A percentile compares a stretch with the other conserved stretches of the same genome.
Evolutionary conservation across 2,329 filamentous ascomycete genomes (phyloP).

Genomic region (Hypoxylon sp.): DNA sequence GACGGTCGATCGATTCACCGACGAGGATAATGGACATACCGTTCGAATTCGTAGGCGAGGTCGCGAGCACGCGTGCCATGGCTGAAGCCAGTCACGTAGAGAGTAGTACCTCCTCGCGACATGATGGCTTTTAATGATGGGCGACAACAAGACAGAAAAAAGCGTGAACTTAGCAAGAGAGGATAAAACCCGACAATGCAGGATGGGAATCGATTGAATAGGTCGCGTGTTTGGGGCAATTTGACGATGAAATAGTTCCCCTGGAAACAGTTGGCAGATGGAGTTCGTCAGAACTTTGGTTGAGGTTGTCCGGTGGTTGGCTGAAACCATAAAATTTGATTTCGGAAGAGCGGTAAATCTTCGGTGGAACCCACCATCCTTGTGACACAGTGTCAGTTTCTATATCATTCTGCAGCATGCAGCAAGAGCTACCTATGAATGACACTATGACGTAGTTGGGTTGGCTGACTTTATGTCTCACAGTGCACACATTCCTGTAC

Average conservation of each 20-base stretch:
- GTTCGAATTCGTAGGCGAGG: slow-evolving; percentile 99
- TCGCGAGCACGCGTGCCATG: slow-evolving; percentile 98
- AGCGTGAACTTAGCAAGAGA: neutral
- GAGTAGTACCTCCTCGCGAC: slow-evolving; percentile 93
- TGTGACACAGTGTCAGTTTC: slow-evolving; percentile 22
- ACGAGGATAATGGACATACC: slow-evolving; percentile 82
- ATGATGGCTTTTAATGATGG: slow-evolving; percentile 62
- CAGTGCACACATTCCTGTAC: neutral
- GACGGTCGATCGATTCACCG: slow-evolving; percentile 62
- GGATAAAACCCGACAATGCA: slow-evolving; percentile 32
- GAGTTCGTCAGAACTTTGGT: slow-evolving; percentile 16
- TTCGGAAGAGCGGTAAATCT: slow-evolving; percentile 32
- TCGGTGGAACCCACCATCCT: slow-evolving; percentile 31
- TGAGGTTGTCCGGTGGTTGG: slow-evolving; percentile 37
- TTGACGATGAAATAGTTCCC: slow-evolving; percentile 33
- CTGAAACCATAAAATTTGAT: slow-evolving; percentile 42
- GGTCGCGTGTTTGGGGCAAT: slow-evolving; percentile 31
- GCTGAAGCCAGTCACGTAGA: slow-evolving; percentile 99
- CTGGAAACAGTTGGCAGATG: slow-evolving; percentile 21
- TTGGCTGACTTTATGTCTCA: neutral
- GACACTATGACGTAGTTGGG: slow-evolving; percentile 26
- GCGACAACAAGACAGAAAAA: slow-evolving; percentile 20
- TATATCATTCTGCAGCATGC: neutral
- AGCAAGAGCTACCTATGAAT: neutral
- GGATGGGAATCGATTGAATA: slow-evolving; percentile 21